Evolutionary conservation across 2,329 filamentous ascomycete genomes (phyloP), one percentile per base, ranked within the genome.

Genomic region (Penicillium sp.): DNA sequence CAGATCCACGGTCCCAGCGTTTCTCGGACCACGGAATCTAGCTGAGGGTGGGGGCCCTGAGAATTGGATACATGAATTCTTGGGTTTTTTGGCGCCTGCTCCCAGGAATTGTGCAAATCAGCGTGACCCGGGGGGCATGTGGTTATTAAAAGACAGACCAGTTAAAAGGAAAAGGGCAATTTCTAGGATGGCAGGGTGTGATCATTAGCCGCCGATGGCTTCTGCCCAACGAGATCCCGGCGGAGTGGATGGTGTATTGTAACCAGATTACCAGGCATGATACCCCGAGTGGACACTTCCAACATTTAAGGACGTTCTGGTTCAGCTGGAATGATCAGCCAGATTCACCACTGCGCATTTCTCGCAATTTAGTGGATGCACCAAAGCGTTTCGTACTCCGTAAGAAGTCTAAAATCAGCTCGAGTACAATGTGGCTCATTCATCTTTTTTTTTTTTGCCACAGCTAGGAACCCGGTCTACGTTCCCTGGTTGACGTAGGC

Each of bases 181-280:
- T 31, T 19, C 27, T 39, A 19, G 9, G 16, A 39, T 19, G 35
- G 25, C 9, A 47, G 45, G 45, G 47, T 33, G 29, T 33, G 27
- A 48, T 31, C 6, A 33, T 49, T 49, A 49, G 47, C 47, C 47
- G 47, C 47, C 31, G 47, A 33, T 31, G 31, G 27, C 23, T 14
- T 54, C 26, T 58, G 55, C 58, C 58, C 58, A 55, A 58, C 55
- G 35, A 50, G 29, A 37, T 37, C n/a, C 35, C 31, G 31, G 31
- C n/a, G 27, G 46, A 33, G 10, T 33, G 16, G 10, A 48, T 16
- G 25, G 4, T n/a, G 45, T 47, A 47, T 47, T 47, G 47, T 49
- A 13, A 49, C 13, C 8, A 23, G 23, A 48, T 48, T 37, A 49
- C 29, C 31, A 14, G 35, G 35, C 19, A 19, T 19, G 2, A 14